Evolutionary conservation across 257 asterid genomes (phyloP), one percentile per base, ranked within the genome.

Genomic region (Solanum pennellii): DNA sequence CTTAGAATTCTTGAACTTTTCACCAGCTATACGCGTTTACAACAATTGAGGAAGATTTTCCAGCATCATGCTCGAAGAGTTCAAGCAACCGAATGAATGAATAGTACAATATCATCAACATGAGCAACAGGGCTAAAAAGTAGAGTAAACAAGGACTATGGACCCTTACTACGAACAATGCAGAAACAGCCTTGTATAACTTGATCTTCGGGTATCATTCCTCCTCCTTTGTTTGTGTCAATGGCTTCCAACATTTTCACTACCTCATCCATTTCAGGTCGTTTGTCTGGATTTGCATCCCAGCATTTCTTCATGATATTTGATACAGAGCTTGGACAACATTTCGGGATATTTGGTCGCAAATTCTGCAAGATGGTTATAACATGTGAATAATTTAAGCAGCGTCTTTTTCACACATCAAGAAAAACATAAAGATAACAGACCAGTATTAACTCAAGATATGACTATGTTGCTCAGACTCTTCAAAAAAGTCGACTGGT

Each of bases 211-310:
- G 99, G 96, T 87, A 96, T 92, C 99, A 96, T 96, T 9, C 99
- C 98, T 62, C 99, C 99, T 72, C 99, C 98, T 87, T 93, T 96
- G 94, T 95, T 95, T 13, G 98, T 96, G 88, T 96, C 98, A 44
- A 96, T 87, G 3, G 95, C 98, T 86, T 96, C 98, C 89, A 96
- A 90, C 91, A 93, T 31, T 88, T 88, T 92, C 86, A 94, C 98
- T 3, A 96, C 99, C 86, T 94, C 98, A 49, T 96, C 98, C 99
- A 96, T 96, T 12, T 94, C 95, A 0, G 99, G 99, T 62, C 99
- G 90, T 83, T 94, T 95, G n/a, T 94, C 95, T 0, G 98, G 95
- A 69, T 94, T 95, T 7, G 93, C 93, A 3, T 95, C 98, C 99
- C 99, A 95, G 65, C 98, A 96, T 83, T 88, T 94, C 73, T 91